These are phyloP conservation scores for Diphasiastrum complanatum DNA, from an alignment of 83 land plant genomes.

Conservation along the genomic window DNA sequence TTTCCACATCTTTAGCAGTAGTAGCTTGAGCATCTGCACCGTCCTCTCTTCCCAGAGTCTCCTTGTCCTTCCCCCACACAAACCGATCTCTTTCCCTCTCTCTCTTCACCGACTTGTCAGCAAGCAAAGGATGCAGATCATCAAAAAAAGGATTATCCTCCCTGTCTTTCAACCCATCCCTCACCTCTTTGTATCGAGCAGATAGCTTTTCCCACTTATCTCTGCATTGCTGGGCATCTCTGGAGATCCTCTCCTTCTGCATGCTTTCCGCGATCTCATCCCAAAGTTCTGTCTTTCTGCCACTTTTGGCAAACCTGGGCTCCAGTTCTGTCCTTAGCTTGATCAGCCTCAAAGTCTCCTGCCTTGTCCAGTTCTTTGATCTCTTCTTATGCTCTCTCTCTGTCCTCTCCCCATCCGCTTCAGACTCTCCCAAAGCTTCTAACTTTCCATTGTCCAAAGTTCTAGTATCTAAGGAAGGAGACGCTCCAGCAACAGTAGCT, in stretches of 20 bases:
- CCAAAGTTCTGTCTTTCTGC: constrained; percentile 52
- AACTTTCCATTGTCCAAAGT: too few relatives aligned
- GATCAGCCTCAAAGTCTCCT: constrained; percentile 40
- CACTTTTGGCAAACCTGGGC: constrained; percentile 34
- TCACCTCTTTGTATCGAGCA: constrained; percentile 45
- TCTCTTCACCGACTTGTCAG: constrained; percentile 33
- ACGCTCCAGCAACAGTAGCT: too few relatives aligned
- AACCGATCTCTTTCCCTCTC: constrained; percentile 27
- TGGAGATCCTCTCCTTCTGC: constrained; percentile 26
- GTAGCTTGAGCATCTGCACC: constrained; percentile 1
- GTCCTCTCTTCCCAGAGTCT: neutral
- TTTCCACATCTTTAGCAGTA: neutral
- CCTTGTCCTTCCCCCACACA: neutral
- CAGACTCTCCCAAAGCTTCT: too few relatives aligned
- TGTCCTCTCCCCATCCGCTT: constrained; percentile 26
- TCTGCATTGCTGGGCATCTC: constrained; percentile 51
- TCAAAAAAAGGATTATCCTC: constrained; percentile 42
- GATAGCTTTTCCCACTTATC: constrained; percentile 54
- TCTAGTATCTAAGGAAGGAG: too few relatives aligned
- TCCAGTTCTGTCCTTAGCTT: constrained; percentile 33
- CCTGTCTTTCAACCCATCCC: constrained; percentile 39
- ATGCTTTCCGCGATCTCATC: constrained; percentile 41
- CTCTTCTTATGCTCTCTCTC: constrained; percentile 44
- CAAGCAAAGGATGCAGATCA: constrained; percentile 37
- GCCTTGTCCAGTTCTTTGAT: constrained; percentile 48